These are phyloP conservation scores for Ammopiptanthus mongolicus DNA, from an alignment of 306 rosid species.

Conservation along the genomic window DNA sequence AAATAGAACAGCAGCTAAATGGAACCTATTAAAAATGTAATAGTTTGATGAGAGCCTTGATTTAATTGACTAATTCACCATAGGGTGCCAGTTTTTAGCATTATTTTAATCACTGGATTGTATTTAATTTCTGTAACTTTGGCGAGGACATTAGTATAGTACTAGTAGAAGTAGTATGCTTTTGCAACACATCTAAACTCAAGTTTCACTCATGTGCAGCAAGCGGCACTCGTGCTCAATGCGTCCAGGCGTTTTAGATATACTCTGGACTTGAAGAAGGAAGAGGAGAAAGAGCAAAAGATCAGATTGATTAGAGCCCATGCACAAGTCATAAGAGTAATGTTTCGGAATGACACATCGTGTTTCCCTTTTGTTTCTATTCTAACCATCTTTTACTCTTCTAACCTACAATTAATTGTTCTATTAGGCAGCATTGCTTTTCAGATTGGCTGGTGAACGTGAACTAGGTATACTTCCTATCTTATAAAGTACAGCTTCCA, in stretches of 20 bases:
- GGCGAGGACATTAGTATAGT: background rate
- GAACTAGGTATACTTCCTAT: slow-evolving; percentile 54
- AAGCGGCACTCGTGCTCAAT: slow-evolving; percentile 94
- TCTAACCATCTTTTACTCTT: slow-evolving; percentile 4
- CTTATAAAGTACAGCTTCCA: background rate
- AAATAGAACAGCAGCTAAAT: background rate
- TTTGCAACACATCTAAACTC: slow-evolving; percentile 23
- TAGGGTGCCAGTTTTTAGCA: background rate
- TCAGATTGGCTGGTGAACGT: slow-evolving; percentile 86
- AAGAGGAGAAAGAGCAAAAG: slow-evolving; percentile 67
- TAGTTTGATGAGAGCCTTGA: background rate
- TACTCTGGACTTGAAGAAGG: slow-evolving; percentile 79
- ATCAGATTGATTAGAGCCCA: slow-evolving; percentile 88
- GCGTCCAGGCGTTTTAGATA: slow-evolving; percentile 94
- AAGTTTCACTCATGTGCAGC: slow-evolving; percentile 55
- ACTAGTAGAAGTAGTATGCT: background rate
- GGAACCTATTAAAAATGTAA: background rate
- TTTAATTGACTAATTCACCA: background rate
- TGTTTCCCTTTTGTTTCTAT: background rate
- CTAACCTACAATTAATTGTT: slow-evolving; percentile 34
- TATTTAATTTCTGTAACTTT: slow-evolving; percentile 3
- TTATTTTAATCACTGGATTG: background rate
- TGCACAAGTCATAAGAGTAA: slow-evolving; percentile 98
- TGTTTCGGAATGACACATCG: slow-evolving; percentile 17
- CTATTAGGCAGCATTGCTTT: slow-evolving; percentile 85